Conservation (phyloP, 2,329 filamentous ascomycete genomes). For the Lecanicillium sp. region DNA sequence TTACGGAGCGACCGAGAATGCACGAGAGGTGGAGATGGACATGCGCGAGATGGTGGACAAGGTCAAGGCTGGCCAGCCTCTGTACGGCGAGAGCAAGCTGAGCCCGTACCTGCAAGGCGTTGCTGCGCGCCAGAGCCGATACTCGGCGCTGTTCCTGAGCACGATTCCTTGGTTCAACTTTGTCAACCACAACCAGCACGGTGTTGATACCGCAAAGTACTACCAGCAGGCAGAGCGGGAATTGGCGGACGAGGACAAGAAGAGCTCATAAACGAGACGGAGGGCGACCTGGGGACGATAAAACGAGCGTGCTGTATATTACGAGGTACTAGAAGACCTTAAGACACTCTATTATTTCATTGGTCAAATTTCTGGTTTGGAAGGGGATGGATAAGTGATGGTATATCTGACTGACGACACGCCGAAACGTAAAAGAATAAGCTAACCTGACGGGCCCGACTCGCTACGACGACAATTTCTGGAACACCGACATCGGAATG, state of each 20-base stretch:
- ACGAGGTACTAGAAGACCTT: background rate
- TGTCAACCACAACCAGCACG: slow-evolving; percentile 92
- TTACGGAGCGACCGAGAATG: slow-evolving; percentile 90
- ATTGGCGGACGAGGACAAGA: slow-evolving; percentile 64
- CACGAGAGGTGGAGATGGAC: slow-evolving; percentile 86
- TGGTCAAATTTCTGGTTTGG: background rate
- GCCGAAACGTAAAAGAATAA: too few species aligned
- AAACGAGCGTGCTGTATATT: background rate
- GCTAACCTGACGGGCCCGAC: too few species aligned
- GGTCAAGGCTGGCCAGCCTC: slow-evolving; percentile 82
- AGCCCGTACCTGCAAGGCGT: slow-evolving; percentile 90
- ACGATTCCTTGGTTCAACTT: slow-evolving; percentile 96
- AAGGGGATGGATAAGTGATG: too few species aligned
- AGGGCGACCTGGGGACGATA: background rate
- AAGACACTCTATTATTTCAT: background rate
- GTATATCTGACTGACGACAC: too few species aligned
- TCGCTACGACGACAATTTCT: too few species aligned
- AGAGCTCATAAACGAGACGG: background rate
- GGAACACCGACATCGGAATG: background rate
- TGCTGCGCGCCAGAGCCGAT: slow-evolving; percentile 84
- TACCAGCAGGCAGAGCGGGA: slow-evolving; percentile 93
- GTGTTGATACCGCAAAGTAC: slow-evolving; percentile 97
- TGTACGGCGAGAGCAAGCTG: slow-evolving; percentile 75
- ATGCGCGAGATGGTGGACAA: slow-evolving; percentile 98
- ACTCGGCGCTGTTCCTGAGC: slow-evolving; percentile 75